Percentiles rank a stretch among this genome's conserved stretches.
These are phyloP conservation scores for Moniliella sp. DNA, from an alignment of 1,284 basidiomycete genomes.

Conservation along the genomic window DNA sequence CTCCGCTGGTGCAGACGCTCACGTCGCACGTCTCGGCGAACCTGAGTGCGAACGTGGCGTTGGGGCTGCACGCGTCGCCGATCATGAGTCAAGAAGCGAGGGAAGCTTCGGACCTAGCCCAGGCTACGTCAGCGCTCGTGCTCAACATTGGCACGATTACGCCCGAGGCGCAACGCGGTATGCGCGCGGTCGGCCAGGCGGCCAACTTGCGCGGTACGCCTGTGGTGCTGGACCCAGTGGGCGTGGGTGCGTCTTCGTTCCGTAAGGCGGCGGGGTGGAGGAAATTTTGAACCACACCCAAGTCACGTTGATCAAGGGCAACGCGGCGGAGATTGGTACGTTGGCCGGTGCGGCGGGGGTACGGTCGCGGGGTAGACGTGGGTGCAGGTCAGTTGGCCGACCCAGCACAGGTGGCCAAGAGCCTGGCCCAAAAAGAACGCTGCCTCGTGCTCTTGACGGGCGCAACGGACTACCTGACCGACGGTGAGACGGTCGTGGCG, in stretches of 20 bases:
- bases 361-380: constrained; percentile 64
- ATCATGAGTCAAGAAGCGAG: constrained; percentile 51
- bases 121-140: constrained; percentile 49
- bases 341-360: constrained; percentile 47
- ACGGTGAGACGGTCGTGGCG: constrained; percentile 50
- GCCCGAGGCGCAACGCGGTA: constrained; percentile 44
- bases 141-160: constrained; percentile 76
- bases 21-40: constrained; percentile 75
- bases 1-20: constrained; percentile 42
- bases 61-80: constrained; percentile 69
- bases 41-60: constrained; percentile 72
- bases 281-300: constrained; percentile 66
- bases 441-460: constrained; percentile 69
- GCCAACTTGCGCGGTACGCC: constrained; percentile 45
- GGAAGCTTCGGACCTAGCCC: constrained; percentile 61
- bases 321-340: constrained; percentile 67
- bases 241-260: constrained; percentile 61
- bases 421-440: constrained; percentile 54
- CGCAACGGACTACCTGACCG: constrained; percentile 60
- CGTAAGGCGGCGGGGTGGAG: constrained; percentile 42
- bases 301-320: constrained; percentile 79
- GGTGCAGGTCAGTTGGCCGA: constrained; percentile 54
- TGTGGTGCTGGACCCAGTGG: constrained; percentile 78
- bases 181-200: constrained; percentile 52
- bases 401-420: constrained; percentile 49